These are phyloP conservation scores for Plasmopara muralis DNA, from an alignment of 352 stramenopile genomes.

Conservation along the genomic window DNA sequence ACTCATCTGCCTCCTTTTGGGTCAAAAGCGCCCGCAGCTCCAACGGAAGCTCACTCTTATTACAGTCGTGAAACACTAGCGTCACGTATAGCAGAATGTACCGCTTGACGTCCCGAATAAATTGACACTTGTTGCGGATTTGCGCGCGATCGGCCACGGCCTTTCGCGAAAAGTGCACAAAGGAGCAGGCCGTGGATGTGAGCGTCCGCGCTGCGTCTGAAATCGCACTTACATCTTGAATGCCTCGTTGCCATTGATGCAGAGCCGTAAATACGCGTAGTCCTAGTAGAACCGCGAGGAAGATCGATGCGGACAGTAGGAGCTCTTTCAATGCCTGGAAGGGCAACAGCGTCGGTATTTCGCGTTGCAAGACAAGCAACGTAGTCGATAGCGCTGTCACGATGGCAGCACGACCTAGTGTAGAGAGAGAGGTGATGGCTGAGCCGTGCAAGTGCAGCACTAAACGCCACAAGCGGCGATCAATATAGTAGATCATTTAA, in stretches of 20 bases:
- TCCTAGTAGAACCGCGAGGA: slow-evolving; percentile 37
- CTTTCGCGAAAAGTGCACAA: slow-evolving; percentile 41
- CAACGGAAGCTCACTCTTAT: slow-evolving; percentile 28
- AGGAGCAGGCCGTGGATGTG: slow-evolving; percentile 33
- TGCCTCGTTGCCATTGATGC: slow-evolving; percentile 41
- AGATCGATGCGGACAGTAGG: slow-evolving; percentile 28
- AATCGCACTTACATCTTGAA: slow-evolving; percentile 34
- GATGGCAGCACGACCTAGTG: slow-evolving; percentile 19
- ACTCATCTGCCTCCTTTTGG: slow-evolving; percentile 34
- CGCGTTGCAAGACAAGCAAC: slow-evolving; percentile 22
- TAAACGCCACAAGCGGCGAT: slow-evolving; percentile 30
- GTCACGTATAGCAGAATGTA: slow-evolving; percentile 48
- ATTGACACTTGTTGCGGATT: slow-evolving; percentile 41
- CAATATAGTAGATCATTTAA: slow-evolving; percentile 49
- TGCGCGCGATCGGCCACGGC: slow-evolving; percentile 23
- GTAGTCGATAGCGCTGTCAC: slow-evolving; percentile 18
- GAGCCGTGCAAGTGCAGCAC: slow-evolving; percentile 32
- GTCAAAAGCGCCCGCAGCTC: slow-evolving; percentile 41
- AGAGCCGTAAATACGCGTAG: slow-evolving; percentile 35
- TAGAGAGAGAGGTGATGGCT: slow-evolving; percentile 22
- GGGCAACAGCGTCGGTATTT: slow-evolving; percentile 17
- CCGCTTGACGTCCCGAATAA: slow-evolving; percentile 54
- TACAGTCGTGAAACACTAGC: slow-evolving; percentile 55
- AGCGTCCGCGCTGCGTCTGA: slow-evolving; percentile 34
- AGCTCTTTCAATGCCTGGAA: slow-evolving; percentile 24